A percentile compares a stretch with the other conserved stretches of the same genome.
Conservation (phyloP, 2,329 filamentous ascomycete species). For the Penicillium hordei region DNA sequence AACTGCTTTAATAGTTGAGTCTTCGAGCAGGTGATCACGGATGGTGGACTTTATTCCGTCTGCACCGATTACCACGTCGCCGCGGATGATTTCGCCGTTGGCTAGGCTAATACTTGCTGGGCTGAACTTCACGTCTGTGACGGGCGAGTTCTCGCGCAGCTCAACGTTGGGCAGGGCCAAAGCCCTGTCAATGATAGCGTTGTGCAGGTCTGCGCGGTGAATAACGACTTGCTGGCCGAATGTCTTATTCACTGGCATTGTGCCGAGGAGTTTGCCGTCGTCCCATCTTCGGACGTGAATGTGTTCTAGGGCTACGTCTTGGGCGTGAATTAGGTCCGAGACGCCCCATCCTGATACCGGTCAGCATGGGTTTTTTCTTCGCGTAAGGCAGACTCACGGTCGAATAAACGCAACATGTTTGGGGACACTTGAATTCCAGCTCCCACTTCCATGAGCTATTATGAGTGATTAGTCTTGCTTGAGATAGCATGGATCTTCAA, state of each 20-base stretch:
- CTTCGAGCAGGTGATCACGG: conserved; percentile 42
- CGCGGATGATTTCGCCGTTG: conserved; percentile 30
- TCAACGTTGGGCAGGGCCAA: conserved; percentile 32
- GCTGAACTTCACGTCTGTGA: conserved; percentile 29
- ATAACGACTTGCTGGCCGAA: conserved; percentile 38
- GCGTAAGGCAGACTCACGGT: conserved; percentile 44
- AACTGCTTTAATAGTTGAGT: conserved; percentile 26
- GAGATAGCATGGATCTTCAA: not conserved
- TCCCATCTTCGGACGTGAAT: conserved; percentile 40
- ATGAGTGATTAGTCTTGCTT: not conserved
- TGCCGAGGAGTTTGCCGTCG: conserved; percentile 33
- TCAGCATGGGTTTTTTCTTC: not conserved
- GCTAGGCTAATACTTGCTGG: conserved; percentile 31
- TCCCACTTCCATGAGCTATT: conserved; percentile 56
- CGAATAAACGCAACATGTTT: conserved; percentile 74
- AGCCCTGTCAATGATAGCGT: conserved; percentile 32
- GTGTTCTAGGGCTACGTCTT: conserved; percentile 36
- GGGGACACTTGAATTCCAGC: conserved; percentile 81
- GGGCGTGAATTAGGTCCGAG: conserved; percentile 34
- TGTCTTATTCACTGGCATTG: conserved; percentile 37
- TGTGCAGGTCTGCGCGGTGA: conserved; percentile 40
- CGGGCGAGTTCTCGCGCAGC: conserved; percentile 31
- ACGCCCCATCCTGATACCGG: conserved; percentile 35
- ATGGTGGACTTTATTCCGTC: conserved; percentile 56
- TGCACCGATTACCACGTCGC: conserved; percentile 54